phyloP scores from a whole-genome alignment of 78 protist species.

The Dictyostelium intermedium region DNA sequence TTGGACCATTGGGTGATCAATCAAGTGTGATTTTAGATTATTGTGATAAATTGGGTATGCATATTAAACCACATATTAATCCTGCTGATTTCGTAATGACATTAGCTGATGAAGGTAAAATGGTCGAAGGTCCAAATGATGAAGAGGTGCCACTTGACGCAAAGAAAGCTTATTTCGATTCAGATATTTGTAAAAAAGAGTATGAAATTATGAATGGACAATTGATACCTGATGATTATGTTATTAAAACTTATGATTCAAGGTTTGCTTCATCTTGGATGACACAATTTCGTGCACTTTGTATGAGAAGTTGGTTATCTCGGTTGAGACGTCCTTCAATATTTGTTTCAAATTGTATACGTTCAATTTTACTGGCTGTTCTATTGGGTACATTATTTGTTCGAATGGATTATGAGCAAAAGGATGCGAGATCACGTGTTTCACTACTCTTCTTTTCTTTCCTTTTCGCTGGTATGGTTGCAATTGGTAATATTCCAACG shows the following conservation, averaged over 20 bases:
- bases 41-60: background rate
- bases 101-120: slow-evolving; percentile 42
- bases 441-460: slow-evolving; percentile 63
- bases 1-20: slow-evolving; percentile 78
- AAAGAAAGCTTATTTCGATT: background rate
- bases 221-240: slow-evolving; percentile 9
- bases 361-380: slow-evolving; percentile 29
- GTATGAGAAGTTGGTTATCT: background rate
- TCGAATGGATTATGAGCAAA: slow-evolving; percentile 46
- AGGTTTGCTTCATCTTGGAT: slow-evolving; percentile 24
- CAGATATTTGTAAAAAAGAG: background rate
- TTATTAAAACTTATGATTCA: background rate
- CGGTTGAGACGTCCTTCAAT: slow-evolving; percentile 34
- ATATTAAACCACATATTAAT: slow-evolving; percentile 60
- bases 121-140: slow-evolving; percentile 3
- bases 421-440: slow-evolving; percentile 60
- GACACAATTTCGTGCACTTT: slow-evolving; percentile 1
- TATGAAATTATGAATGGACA: background rate
- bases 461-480: slow-evolving; percentile 72
- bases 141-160: slow-evolving; percentile 3
- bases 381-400: slow-evolving; percentile 67
- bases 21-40: background rate
- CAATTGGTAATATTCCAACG: slow-evolving; percentile 50
- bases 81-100: slow-evolving; percentile 85
- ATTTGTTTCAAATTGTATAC: background rate